Conservation (phyloP, 2,329 filamentous ascomycete species). For the Colletotrichum incanum region DNA sequence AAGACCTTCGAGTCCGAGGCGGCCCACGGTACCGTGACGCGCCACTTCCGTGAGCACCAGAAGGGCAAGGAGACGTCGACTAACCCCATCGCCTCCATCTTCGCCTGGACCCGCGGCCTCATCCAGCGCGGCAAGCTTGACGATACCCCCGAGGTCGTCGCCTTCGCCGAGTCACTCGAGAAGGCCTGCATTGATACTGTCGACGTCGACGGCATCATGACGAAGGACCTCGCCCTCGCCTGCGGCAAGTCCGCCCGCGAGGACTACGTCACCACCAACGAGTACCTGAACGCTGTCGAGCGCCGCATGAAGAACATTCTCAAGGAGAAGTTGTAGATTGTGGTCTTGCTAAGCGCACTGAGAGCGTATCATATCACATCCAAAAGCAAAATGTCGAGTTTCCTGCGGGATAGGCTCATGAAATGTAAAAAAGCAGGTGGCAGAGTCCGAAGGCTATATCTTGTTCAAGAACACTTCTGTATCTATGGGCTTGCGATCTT, state of each 20-base stretch:
- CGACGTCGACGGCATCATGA: constrained; percentile 96
- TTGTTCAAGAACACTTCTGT: not conserved
- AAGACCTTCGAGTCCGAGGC: constrained; percentile 98
- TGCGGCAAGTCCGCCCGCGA: constrained; percentile 89
- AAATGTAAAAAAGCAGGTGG: not conserved
- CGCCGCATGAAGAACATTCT: constrained; percentile 85
- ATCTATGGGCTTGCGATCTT: constrained; percentile 33
- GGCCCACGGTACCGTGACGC: constrained; percentile 97
- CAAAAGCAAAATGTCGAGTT: not conserved
- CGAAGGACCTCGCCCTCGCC: constrained; percentile 97
- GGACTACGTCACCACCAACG: constrained; percentile 91
- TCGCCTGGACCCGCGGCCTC: constrained; percentile 97
- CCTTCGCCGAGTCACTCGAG: constrained; percentile 93
- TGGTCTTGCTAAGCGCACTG: not conserved
- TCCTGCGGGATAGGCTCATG: not conserved
- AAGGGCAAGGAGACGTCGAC: constrained; percentile 98
- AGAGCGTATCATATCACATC: not conserved
- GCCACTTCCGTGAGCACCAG: constrained; percentile 99
- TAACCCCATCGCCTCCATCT: constrained; percentile 99
- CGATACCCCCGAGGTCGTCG: constrained; percentile 89
- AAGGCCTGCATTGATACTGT: constrained; percentile 95
- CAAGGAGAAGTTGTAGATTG: constrained; percentile 80
- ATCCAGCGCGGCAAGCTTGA: constrained; percentile 95
- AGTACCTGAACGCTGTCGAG: constrained; percentile 96
- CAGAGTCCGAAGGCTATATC: not conserved